Conservation (phyloP, 1,139 yeast species). For the Magnusiomyces starmeri region DNA sequence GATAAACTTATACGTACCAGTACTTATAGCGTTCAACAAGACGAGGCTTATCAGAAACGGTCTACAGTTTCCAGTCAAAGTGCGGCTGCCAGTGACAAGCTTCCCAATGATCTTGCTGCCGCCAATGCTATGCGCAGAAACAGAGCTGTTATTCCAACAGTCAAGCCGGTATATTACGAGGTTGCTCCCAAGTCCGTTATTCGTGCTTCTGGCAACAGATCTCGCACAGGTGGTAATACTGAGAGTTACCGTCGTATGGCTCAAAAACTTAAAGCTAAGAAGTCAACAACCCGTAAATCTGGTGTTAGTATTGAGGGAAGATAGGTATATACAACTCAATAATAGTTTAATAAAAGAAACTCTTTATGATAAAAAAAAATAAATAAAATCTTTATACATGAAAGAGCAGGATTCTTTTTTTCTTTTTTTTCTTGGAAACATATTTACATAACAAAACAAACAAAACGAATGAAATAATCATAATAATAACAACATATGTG, state of each 20-base stretch:
- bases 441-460: neutral
- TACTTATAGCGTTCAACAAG: conserved; percentile 51
- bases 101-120: conserved; percentile 64
- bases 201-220: conserved; percentile 44
- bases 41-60: conserved; percentile 19
- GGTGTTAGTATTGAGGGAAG: conserved; percentile 77
- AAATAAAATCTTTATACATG: neutral
- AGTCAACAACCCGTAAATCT: conserved; percentile 45
- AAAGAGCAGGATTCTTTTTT: neutral
- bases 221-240: conserved; percentile 40
- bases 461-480: neutral
- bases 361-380: no score
- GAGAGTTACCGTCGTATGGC: conserved; percentile 73
- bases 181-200: conserved; percentile 72
- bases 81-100: conserved; percentile 20
- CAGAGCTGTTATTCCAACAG: conserved; percentile 91
- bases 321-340: no score
- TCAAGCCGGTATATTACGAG: conserved; percentile 80
- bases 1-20: conserved; percentile 71
- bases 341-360: no score
- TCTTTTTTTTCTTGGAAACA: no score
- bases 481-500: neutral
- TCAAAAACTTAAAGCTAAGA: conserved; percentile 45
- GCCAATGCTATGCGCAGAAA: conserved; percentile 81
- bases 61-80: conserved; percentile 3